These are phyloP conservation scores for Myriosclerotinia curreyana DNA, from an alignment of 2,329 filamentous ascomycete genomes.

Conservation along the genomic window DNA sequence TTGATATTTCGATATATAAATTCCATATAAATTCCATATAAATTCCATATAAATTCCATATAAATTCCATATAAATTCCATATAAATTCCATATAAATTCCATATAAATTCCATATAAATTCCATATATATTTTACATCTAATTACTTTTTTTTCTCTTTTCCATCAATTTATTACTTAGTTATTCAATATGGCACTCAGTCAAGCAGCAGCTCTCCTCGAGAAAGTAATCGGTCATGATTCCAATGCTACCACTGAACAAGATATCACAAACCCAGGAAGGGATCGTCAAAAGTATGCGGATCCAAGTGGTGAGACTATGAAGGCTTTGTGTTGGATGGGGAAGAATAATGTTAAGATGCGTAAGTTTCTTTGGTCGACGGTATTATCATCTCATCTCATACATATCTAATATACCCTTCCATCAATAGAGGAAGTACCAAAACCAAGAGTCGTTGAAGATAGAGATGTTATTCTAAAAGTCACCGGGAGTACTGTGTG, in stretches of 20 bases:
- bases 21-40: background rate
- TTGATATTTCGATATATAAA: background rate
- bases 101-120: constrained; percentile 6
- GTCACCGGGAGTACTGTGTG: constrained; percentile 52
- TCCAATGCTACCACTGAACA: constrained; percentile 64
- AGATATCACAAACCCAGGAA: constrained; percentile 63
- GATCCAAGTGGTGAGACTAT: constrained; percentile 59
- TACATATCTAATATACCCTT: background rate
- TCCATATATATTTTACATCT: background rate
- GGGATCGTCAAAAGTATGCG: constrained; percentile 49
- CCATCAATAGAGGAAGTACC: constrained; percentile 54
- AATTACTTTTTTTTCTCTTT: background rate
- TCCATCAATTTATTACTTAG: background rate
- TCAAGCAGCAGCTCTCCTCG: constrained; percentile 64
- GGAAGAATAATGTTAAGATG: constrained; percentile 74
- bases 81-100: background rate
- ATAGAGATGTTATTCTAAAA: constrained; percentile 74
- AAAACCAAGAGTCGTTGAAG: constrained; percentile 70
- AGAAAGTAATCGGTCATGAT: constrained; percentile 66
- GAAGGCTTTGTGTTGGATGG: constrained; percentile 79
- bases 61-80: background rate
- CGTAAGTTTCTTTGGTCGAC: constrained; percentile 41
- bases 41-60: background rate
- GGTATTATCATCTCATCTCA: constrained; percentile 13
- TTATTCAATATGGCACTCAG: constrained; percentile 51